Percentiles rank a stretch among this genome's conserved stretches.
phyloP scores from a whole-genome alignment of 2,329 filamentous ascomycete genomes.

The Sarocladium kiliense region DNA sequence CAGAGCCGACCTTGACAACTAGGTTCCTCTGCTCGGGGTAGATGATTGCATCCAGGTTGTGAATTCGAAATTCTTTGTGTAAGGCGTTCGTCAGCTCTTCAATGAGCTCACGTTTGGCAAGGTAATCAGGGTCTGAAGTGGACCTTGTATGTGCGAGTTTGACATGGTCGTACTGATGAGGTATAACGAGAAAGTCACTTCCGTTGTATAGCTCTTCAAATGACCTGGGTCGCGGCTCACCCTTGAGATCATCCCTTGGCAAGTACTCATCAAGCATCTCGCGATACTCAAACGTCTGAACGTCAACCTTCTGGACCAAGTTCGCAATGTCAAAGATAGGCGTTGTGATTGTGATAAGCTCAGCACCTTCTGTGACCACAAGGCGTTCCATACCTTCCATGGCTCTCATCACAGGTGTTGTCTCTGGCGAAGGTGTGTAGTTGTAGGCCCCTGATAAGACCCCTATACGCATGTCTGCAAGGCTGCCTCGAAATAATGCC shows the following conservation, averaged over 20 bases:
- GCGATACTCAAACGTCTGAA: constrained; percentile 56
- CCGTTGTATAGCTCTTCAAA: constrained; percentile 45
- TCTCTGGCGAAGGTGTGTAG: constrained; percentile 43
- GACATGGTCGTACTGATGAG: constrained; percentile 51
- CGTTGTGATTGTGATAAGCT: constrained; percentile 43
- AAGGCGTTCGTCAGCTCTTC: not conserved
- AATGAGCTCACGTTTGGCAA: not conserved
- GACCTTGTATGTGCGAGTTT: constrained; percentile 45
- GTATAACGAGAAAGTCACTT: constrained; percentile 54
- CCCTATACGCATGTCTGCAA: constrained; percentile 3
- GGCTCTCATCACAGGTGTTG: constrained; percentile 48
- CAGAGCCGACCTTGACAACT: constrained; percentile 10
- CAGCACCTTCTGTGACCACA: constrained; percentile 33
- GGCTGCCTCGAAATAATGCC: constrained; percentile 3
- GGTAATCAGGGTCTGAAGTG: constrained; percentile 25
- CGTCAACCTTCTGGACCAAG: constrained; percentile 45
- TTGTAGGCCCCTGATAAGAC: constrained; percentile 50
- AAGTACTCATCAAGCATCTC: constrained; percentile 53
- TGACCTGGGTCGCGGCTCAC: constrained; percentile 33
- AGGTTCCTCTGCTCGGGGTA: constrained; percentile 12
- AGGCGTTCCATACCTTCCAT: constrained; percentile 39
- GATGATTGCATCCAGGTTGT: constrained; percentile 10
- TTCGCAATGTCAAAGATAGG: constrained; percentile 45
- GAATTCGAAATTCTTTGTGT: constrained; percentile 3
- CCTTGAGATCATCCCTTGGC: constrained; percentile 32